Evolutionary conservation across 495 filamentous ascomycete species (phyloP).

Genomic region (Rostrohypoxylon terebratum): DNA sequence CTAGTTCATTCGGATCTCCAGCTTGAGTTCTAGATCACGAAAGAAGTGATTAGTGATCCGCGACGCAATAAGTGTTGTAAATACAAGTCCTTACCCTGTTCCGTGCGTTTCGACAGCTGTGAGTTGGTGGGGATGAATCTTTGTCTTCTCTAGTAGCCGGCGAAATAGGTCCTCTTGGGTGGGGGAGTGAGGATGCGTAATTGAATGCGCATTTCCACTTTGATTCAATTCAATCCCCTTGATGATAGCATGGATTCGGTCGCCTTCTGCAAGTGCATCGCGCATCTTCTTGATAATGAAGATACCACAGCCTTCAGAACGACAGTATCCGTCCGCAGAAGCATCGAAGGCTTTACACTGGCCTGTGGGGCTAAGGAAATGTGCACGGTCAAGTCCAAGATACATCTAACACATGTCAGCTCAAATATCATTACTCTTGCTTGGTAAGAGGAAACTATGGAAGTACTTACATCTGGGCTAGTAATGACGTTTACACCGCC

Average conservation of each 20-base stretch:
- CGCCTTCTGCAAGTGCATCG: constrained; percentile 56
- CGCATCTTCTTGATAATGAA: constrained; percentile 64
- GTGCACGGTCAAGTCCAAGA: constrained; percentile 9
- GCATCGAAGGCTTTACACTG: constrained; percentile 54
- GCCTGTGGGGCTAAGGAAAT: constrained; percentile 53
- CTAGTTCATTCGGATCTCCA: constrained; percentile 47
- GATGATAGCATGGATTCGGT: constrained; percentile 65
- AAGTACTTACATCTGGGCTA: constrained; percentile 2
- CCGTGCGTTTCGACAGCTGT: constrained; percentile 54
- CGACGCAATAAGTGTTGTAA: neutral
- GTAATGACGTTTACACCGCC: constrained; percentile 10
- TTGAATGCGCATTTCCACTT: constrained; percentile 13
- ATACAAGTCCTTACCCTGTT: constrained; percentile 44
- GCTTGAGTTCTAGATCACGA: constrained; percentile 44
- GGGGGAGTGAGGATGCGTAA: constrained; percentile 39
- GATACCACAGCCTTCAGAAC: constrained; percentile 65
- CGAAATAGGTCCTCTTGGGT: constrained; percentile 46
- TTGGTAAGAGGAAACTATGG: neutral
- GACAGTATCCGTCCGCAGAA: constrained; percentile 66
- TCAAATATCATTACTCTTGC: neutral
- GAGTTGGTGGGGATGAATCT: constrained; percentile 16
- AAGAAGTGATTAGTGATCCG: neutral
- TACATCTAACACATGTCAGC: constrained; percentile 5
- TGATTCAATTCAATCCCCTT: constrained; percentile 61
- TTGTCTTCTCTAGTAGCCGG: neutral